A percentile compares a stretch with the other conserved stretches of the same genome.
Evolutionary conservation across 495 filamentous ascomycete genomes (phyloP).

Genomic region (Endocarpon pusillum): DNA sequence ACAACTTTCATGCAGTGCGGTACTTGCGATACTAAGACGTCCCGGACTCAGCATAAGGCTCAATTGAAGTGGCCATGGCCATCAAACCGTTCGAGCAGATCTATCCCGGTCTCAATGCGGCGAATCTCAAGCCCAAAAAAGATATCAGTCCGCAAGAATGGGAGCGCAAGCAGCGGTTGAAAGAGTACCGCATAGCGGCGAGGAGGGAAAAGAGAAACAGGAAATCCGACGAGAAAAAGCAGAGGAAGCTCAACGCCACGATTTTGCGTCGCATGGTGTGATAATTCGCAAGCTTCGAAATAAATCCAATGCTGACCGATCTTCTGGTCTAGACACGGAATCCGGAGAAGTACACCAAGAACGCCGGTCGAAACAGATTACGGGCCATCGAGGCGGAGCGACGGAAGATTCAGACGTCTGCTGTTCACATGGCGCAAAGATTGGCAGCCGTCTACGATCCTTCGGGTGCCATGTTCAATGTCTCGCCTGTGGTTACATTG

Average conservation of each 20-base stretch:
- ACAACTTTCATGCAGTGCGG: too few species aligned
- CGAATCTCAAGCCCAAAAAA: constrained; percentile 1
- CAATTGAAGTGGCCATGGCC: background rate
- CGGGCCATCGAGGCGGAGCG: constrained; percentile 16
- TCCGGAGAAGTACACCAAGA: constrained; percentile 21
- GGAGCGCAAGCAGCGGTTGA: constrained; percentile 17
- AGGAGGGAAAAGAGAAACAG: constrained; percentile 20
- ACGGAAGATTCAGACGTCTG: constrained; percentile 13
- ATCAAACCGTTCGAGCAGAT: constrained; percentile 1
- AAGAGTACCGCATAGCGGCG: constrained; percentile 17
- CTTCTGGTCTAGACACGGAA: constrained; percentile 13
- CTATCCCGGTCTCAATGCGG: constrained; percentile 2
- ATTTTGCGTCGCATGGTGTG: constrained; percentile 17
- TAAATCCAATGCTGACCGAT: background rate
- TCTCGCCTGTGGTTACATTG: constrained; percentile 14
- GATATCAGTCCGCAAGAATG: constrained; percentile 10
- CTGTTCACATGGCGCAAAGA: constrained; percentile 15
- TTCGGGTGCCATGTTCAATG: constrained; percentile 17
- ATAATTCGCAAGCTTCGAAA: background rate
- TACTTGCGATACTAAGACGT: too few species aligned
- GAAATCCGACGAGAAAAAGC: constrained; percentile 21
- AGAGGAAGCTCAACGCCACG: constrained; percentile 19
- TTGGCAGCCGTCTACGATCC: constrained; percentile 18
- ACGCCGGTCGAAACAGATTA: constrained; percentile 17
- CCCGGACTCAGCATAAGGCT: background rate